phyloP scores from a whole-genome alignment of 176 grass and related monocot genomes.

The Paspalum notatum region DNA sequence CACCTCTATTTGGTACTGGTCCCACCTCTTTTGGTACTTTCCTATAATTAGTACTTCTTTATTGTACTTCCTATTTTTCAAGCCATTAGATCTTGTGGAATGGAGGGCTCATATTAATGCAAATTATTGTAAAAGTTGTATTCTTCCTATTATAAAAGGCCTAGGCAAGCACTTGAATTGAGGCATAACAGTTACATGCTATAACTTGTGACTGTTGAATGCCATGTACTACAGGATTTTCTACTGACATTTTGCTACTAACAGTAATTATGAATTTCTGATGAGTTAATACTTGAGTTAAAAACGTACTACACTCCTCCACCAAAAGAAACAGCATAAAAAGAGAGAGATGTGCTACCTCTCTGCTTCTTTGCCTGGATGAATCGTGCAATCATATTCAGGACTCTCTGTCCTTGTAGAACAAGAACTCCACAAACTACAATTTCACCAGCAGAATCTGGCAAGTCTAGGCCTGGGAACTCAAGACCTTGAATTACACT shows the following conservation, averaged over 20 bases:
- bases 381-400: slow-evolving; percentile 77
- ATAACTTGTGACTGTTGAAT: slow-evolving; percentile 5
- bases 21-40: too few species aligned
- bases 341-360: slow-evolving; percentile 59
- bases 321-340: slow-evolving; percentile 3
- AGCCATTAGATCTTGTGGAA: too few species aligned
- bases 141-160: slow-evolving; percentile 15
- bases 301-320: neutral
- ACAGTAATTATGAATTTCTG: slow-evolving; percentile 10
- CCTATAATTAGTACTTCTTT: too few species aligned
- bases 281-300: slow-evolving; percentile 28
- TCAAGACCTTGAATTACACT: slow-evolving; percentile 85
- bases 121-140: too few species aligned
- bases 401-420: slow-evolving; percentile 80
- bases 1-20: too few species aligned
- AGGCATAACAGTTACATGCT: neutral
- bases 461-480: slow-evolving; percentile 87
- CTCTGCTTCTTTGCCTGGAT: slow-evolving; percentile 78
- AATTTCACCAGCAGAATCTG: slow-evolving; percentile 91
- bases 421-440: slow-evolving; percentile 85
- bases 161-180: slow-evolving; percentile 1
- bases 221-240: slow-evolving; percentile 9
- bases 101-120: too few species aligned
- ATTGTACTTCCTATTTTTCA: too few species aligned
- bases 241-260: slow-evolving; percentile 12